These are phyloP conservation scores for Yarrowia sp. DNA, from an alignment of 805 yeast species.

Conservation along the genomic window DNA sequence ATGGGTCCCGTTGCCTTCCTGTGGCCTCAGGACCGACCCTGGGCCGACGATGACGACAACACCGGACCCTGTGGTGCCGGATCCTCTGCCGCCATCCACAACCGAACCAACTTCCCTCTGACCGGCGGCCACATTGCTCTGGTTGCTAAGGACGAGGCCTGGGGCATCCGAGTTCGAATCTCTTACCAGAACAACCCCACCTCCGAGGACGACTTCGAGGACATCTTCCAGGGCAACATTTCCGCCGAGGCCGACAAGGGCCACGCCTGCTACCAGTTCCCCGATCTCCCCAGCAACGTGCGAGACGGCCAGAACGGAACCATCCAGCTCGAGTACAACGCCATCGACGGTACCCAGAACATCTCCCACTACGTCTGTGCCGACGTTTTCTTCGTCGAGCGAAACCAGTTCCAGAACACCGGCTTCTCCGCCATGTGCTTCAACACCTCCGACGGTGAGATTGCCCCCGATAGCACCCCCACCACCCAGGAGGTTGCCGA, in stretches of 20 bases:
- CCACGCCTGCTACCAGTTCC: slow-evolving; percentile 57
- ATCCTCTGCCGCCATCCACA: slow-evolving; percentile 45
- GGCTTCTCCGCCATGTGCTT: slow-evolving; percentile 52
- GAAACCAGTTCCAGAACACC: slow-evolving; percentile 52
- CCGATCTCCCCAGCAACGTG: slow-evolving; percentile 53
- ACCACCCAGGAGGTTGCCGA: slow-evolving; percentile 35
- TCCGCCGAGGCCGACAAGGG: slow-evolving; percentile 53
- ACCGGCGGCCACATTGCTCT: slow-evolving; percentile 58
- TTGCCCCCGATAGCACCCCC: slow-evolving; percentile 50
- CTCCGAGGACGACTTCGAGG: slow-evolving; percentile 52
- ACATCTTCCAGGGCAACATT: slow-evolving; percentile 51
- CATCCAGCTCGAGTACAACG: slow-evolving; percentile 55
- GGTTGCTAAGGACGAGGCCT: slow-evolving; percentile 54
- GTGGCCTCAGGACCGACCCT: slow-evolving; percentile 56
- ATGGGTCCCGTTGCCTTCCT: slow-evolving; percentile 55
- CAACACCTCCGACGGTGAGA: slow-evolving; percentile 53
- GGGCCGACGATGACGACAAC: slow-evolving; percentile 57
- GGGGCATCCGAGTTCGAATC: slow-evolving; percentile 54
- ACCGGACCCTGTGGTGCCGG: slow-evolving; percentile 58
- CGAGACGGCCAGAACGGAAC: slow-evolving; percentile 55
- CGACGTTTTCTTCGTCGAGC: slow-evolving; percentile 53
- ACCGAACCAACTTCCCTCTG: slow-evolving; percentile 57
- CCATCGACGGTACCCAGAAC: slow-evolving; percentile 52
- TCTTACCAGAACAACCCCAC: slow-evolving; percentile 54
- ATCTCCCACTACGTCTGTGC: slow-evolving; percentile 58